Evolutionary conservation across 2,329 filamentous ascomycete species (phyloP).

Genomic region (Colletotrichum sp.): DNA sequence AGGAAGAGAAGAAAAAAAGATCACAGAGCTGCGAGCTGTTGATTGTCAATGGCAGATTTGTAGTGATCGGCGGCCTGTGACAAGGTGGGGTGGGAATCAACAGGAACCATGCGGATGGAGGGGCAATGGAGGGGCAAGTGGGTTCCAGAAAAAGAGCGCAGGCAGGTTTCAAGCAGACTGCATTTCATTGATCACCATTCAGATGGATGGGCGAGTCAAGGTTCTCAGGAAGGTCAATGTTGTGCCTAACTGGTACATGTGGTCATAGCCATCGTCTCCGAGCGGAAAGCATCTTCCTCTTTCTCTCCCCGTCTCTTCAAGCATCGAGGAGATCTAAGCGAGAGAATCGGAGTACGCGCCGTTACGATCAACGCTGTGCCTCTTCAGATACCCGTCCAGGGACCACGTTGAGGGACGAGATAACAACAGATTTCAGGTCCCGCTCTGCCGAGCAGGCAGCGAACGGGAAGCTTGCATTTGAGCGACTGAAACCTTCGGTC

Average conservation of each 20-base stretch:
- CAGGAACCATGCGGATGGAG: constrained; percentile 15
- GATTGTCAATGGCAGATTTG: constrained; percentile 13
- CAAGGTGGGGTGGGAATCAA: constrained; percentile 3
- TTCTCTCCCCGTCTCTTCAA: not conserved
- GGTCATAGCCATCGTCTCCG: not conserved
- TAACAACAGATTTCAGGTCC: not conserved
- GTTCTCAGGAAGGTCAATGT: not conserved
- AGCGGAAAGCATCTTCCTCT: not conserved
- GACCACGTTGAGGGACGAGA: not conserved
- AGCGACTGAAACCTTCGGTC: not conserved
- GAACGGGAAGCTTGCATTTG: not conserved
- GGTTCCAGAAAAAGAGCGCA: constrained; percentile 18
- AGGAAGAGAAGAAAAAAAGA: not conserved
- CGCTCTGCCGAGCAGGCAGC: not conserved
- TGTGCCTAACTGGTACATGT: not conserved
- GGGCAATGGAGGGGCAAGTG: constrained; percentile 18
- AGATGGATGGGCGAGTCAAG: not conserved
- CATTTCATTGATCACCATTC: not conserved
- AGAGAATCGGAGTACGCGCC: not conserved
- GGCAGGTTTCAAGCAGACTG: constrained; percentile 16
- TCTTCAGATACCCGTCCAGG: not conserved
- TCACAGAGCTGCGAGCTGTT: not conserved
- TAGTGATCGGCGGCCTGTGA: constrained; percentile 16
- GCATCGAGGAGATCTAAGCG: not conserved
- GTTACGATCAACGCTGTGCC: not conserved